Conservation (phyloP, 1,284 basidiomycete genomes). For the Cerioporus squamosus region DNA sequence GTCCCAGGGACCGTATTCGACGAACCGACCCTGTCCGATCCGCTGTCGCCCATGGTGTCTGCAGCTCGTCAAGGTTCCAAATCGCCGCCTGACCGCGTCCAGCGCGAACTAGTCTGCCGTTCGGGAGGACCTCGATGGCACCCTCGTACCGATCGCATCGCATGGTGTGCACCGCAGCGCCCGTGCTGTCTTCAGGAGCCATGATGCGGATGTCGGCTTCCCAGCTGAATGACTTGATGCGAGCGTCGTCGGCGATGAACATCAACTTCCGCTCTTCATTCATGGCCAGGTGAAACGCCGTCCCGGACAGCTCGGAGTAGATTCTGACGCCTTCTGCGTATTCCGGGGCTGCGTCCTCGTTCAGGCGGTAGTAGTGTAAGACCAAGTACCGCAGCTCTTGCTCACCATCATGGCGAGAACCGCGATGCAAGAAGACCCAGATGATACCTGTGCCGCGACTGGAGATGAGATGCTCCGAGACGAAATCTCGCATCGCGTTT, state of each 20-base stretch:
- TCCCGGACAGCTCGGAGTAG: conserved; percentile 20
- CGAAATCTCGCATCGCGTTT: conserved; percentile 21
- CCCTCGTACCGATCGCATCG: conserved; percentile 24
- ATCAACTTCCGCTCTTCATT: conserved; percentile 32
- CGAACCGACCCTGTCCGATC: no score
- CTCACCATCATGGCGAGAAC: conserved; percentile 34
- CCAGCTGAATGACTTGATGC: conserved; percentile 32
- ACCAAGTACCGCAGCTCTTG: conserved; percentile 39
- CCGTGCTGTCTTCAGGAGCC: conserved; percentile 7
- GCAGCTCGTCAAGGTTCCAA: no score
- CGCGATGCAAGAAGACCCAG: conserved; percentile 34
- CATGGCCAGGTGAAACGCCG: conserved; percentile 20
- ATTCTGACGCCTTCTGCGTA: conserved; percentile 4
- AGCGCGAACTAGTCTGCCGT: conserved; percentile 35
- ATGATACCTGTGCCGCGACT: conserved; percentile 30
- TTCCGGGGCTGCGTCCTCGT: conserved; percentile 17
- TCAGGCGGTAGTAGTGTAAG: conserved; percentile 33
- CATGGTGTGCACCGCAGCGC: no score
- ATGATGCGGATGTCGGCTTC: conserved; percentile 1
- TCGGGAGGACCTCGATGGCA: conserved; percentile 33
- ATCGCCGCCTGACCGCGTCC: conserved; percentile 30
- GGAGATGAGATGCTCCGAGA: conserved; percentile 27
- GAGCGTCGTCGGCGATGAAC: conserved; percentile 32
- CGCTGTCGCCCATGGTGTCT: background rate
- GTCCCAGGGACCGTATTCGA: no score